Evolutionary conservation across 2,329 filamentous ascomycete species (phyloP), one percentile per base, ranked within the genome.

Genomic region (Fusarium siculi): DNA sequence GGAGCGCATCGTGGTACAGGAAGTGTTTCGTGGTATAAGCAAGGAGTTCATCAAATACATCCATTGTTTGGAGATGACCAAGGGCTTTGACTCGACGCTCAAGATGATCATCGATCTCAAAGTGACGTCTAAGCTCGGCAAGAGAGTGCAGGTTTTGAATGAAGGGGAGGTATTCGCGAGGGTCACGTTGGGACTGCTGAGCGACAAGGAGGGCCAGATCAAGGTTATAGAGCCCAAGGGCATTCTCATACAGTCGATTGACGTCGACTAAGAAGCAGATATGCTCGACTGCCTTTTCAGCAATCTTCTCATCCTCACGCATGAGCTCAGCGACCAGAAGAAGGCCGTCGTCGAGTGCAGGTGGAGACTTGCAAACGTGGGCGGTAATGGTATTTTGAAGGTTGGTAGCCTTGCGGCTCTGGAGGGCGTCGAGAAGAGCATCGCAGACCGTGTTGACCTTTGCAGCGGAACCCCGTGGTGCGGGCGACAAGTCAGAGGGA

Each of bases 241-340:
- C 93, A 68, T 95, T 92, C 70, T 98, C 94, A 78, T 97, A 99
- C 1, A 99, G 89, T 43, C 91, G 91, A 80, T 98, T 97, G 50
- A 97, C 93, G 81, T 99, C 96, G 2, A 95, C 94, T 46, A 99
- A 88, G 86, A 99, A 99, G 86, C 95, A 98, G 68, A 99, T 98
- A 79, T 99, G 96, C 80, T 98, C 95, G 28, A 98, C 92, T 1
- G 96, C 96, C 80, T 92, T 92, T 75, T 98, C 96, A 1, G 94
- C 94, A 74, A 95, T 87, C 58, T 91, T 88, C 46, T 90, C 85
- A 55, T 93, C 89, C 74, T 92, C 88, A 62, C 88, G 87, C 85
- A 91, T 88, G 40, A 99, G 84, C 60, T 91, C 88, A 8, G 94
- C 92, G 39, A 98, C 93, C 37, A 98, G 90, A 5, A 84, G 84